Conservation (phyloP, 2,329 filamentous ascomycete species). For the Trichophyton equinum region DNA sequence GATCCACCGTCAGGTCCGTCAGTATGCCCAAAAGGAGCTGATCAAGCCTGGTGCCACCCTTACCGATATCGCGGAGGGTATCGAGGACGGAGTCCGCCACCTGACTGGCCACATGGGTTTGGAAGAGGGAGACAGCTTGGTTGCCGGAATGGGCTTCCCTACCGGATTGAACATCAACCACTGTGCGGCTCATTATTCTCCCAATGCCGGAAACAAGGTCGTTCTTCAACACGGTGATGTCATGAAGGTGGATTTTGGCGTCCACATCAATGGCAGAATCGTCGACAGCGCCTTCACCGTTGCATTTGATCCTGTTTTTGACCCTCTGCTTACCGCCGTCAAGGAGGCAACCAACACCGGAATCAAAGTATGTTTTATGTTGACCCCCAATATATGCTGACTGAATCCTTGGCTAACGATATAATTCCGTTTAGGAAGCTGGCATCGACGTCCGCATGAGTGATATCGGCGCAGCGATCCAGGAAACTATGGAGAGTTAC, state of each 20-base stretch:
- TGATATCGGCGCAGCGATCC: slow-evolving; percentile 71
- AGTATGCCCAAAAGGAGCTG: slow-evolving; percentile 60
- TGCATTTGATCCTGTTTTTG: slow-evolving; percentile 55
- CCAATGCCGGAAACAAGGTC: slow-evolving; percentile 75
- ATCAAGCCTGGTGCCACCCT: slow-evolving; percentile 71
- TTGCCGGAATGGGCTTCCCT: slow-evolving; percentile 76
- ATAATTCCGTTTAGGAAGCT: slow-evolving; percentile 47
- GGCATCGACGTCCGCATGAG: slow-evolving; percentile 84
- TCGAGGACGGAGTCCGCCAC: slow-evolving; percentile 68
- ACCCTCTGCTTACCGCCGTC: slow-evolving; percentile 53
- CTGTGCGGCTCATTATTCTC: slow-evolving; percentile 75
- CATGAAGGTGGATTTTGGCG: slow-evolving; percentile 62
- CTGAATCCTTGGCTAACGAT: neutral
- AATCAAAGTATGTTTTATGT: slow-evolving; percentile 42
- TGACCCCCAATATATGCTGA: neutral
- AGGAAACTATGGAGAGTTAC: slow-evolving; percentile 88
- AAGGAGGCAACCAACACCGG: slow-evolving; percentile 62
- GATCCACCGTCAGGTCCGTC: slow-evolving; percentile 74
- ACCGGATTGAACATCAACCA: slow-evolving; percentile 74
- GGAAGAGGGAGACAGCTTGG: slow-evolving; percentile 63
- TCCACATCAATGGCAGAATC: slow-evolving; percentile 58
- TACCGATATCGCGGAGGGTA: slow-evolving; percentile 74
- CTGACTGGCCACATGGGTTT: slow-evolving; percentile 65
- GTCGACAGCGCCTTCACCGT: slow-evolving; percentile 61
- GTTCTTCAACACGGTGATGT: slow-evolving; percentile 54